Base-by-base conservation (phyloP, 108 stramenopile genomes). In the Nitzschia sp. region DNA sequence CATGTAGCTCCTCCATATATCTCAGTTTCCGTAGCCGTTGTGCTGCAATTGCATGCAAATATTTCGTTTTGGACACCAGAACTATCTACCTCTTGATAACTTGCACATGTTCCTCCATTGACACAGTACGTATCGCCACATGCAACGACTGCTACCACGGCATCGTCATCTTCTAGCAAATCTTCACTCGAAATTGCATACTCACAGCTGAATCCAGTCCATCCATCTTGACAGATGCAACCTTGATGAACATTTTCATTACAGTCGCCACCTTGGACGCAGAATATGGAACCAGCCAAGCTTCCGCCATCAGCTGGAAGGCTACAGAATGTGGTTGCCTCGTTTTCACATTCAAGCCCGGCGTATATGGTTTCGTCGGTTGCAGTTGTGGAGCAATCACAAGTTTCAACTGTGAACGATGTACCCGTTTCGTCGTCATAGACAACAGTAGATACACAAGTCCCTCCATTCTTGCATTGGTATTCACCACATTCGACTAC, bases 21-120 rank as follows among this genome's bases (percentile, higher is more conserved):
- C 19, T 51, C 50, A 3, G 20, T 17, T 15, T 0, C 41, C 6
- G 41, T 43, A 11, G 66, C 66, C 7, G 66, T 38, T 12, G 71
- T 66, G 15, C 79, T 78, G 39, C 83, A 84, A 52, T 84, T 77
- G 69, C 83, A 84, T 57, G 74, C 46, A 14, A 71, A 62, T 0
- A 46, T 46, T 40, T 51, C 34, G 5, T 26, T 52, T 29, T 43
- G 24, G 11, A 58, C 42, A 6, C 42, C 48, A 17, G 22, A 38
- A 3, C 40, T 53, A 17, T 54, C 43, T 3, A 51, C 43, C 53
- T 70, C 0, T 12, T 29, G n/a, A 9, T 17, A 19, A 20, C 40
- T 51, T 20, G 61, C 44, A 38, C 70, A 72, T 5, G 52, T 41
- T 19, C 63, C 73, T 14, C 77, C 76, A 57, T 84, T 53, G 63